phyloP scores from a whole-genome alignment of 2,329 filamentous ascomycete genomes.

The Plectosphaerella cucumerina region DNA sequence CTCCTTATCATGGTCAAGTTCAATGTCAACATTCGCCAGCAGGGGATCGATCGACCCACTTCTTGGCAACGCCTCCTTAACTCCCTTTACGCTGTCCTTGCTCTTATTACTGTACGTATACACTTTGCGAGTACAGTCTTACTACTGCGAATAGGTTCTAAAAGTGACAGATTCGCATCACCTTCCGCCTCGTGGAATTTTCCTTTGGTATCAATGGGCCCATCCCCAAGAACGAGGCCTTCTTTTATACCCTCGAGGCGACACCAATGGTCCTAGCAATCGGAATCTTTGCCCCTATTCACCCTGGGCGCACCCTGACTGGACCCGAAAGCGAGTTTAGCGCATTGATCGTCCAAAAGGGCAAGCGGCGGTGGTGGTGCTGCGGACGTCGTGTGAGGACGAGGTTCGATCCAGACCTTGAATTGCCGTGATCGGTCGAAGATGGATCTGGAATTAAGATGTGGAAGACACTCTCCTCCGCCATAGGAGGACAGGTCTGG shows the following conservation, averaged over 20 bases:
- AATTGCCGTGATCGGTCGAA: background rate
- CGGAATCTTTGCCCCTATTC: conserved; percentile 3
- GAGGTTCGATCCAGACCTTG: background rate
- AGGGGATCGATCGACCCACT: conserved; percentile 5
- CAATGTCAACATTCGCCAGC: conserved; percentile 21
- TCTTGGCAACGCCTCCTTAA: conserved; percentile 19
- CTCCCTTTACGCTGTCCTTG: conserved; percentile 27
- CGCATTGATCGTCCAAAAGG: background rate
- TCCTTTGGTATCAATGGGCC: conserved; percentile 30
- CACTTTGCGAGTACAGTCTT: background rate
- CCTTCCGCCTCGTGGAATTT: conserved; percentile 51
- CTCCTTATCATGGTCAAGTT: conserved; percentile 32
- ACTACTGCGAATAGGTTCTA: background rate
- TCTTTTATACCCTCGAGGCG: conserved; percentile 42
- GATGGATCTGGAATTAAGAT: background rate
- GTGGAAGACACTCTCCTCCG: background rate
- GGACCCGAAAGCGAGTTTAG: background rate
- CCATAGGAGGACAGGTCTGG: no score
- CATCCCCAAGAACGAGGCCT: conserved; percentile 31
- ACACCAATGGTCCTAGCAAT: conserved; percentile 38
- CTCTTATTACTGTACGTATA: conserved; percentile 27
- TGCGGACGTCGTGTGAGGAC: background rate
- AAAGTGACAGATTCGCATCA: conserved; percentile 36
- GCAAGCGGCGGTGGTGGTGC: background rate
- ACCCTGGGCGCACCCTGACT: conserved; percentile 6